Evolutionary conservation across 345 rosid genomes (phyloP), one percentile per base, ranked within the genome.

Genomic region (Linum trigynum): DNA sequence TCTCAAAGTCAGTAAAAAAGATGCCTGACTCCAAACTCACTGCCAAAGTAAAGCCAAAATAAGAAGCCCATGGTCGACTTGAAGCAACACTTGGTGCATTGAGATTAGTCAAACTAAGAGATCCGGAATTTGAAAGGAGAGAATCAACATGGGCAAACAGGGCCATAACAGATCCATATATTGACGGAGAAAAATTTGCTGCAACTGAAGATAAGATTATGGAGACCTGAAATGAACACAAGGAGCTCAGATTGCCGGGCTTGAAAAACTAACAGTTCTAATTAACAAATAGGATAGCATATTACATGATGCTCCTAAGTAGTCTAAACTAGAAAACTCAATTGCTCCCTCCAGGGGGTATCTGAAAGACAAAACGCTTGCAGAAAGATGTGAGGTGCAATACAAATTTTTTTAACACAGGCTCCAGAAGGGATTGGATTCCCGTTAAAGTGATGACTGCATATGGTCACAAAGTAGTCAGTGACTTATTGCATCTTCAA

Each of bases 1-100:
- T 83, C 69, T 73, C 91, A 75, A 92, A 85, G 82, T 87, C 80
- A 73, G 87, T 64, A 59, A 74, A 77, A 42, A 84, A 64, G 75
- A 67, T 79, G 55, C 82, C 65, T 32, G 81, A 72, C 57, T 77
- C 71, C 79, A 89, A 73, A 57, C 70, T 81, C 71, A 84, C 80
- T 38, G 79, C 68, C 59, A 89, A 23, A 68, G 73, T 81, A 79
- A 84, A 81, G 64, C 83, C 76, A 74, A 77, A 81, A 65, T 35
- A 41, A 72, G 79, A 69, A 67, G 71, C 69, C 51, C 72, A 64
- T 57, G 66, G 72, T 56, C 43, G 74, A 77, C 69, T 64, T 61
- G 76, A 66, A 1, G 61, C 45, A 59, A 48, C 39, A 70, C 71
- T 42, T 62, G 6, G 64, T 60, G 77, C 37, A 72, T 36, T 48